Conservation (phyloP, 306 rosid genomes). For the Prunus dulcis region DNA sequence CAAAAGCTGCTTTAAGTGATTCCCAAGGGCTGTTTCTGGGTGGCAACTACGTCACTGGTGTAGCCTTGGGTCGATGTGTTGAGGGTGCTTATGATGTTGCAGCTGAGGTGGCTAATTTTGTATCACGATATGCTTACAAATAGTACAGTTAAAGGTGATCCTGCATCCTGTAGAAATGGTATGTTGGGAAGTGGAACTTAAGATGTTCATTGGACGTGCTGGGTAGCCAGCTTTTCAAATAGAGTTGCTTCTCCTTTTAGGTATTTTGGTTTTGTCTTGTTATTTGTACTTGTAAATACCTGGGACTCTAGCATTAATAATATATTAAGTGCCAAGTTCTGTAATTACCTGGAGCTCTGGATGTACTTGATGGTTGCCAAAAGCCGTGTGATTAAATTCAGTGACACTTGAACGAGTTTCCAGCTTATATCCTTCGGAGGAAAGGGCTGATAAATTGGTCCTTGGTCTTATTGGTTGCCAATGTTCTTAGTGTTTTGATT, state of each 20-base stretch:
- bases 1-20: slow-evolving; percentile 58
- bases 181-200: background rate
- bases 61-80: slow-evolving; percentile 96
- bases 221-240: slow-evolving; percentile 19
- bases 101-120: slow-evolving; percentile 63
- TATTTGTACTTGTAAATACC: slow-evolving; percentile 10
- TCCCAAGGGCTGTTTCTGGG: slow-evolving; percentile 76
- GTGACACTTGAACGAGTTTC: background rate
- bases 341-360: background rate
- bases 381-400: background rate
- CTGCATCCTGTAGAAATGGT: background rate
- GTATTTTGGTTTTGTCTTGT: slow-evolving; percentile 10
- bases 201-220: background rate
- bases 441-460: too few species aligned
- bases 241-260: background rate
- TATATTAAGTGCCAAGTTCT: background rate
- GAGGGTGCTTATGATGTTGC: slow-evolving; percentile 91
- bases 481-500: too few species aligned
- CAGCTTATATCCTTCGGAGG: too few species aligned
- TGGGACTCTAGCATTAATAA: slow-evolving; percentile 17
- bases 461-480: background rate
- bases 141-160: slow-evolving; percentile 23
- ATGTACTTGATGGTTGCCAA: background rate
- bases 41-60: slow-evolving; percentile 88
- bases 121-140: slow-evolving; percentile 52